Base-by-base conservation (phyloP, 768 basidiomycete genomes). In the Trichaptum fuscoviolaceum region DNA sequence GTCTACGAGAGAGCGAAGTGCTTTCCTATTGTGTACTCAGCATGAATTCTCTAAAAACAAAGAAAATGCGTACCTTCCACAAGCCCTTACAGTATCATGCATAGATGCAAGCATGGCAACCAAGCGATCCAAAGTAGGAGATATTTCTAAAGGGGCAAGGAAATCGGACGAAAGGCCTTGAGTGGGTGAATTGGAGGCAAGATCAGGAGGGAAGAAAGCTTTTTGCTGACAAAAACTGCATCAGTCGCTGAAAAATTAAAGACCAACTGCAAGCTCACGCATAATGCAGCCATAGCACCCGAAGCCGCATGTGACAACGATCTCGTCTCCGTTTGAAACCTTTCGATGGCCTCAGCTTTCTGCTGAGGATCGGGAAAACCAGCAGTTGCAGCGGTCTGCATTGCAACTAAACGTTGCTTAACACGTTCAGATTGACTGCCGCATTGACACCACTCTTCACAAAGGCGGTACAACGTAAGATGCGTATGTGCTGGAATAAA, bases 371-470 rank as follows among this genome's bases (percentile, higher is more conserved):
- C 85, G n/a, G 81, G 80, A 52, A 82, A 82, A 0, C 83, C 83
- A 10, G 83, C 81, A 1, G 81, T 80, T 3, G 84, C 85, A 18
- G 87, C 84, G 69, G 84, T 85, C 71, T 92, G 87, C 86, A 95
- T 94, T 65, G 84, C 72, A 26, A 85, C 82, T 58, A 89, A 78
- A 62, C 91, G 83, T 64, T 88, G 90, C 74, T 87, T 90, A 52
- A 85, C 84, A n/a, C 79, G 77, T 68, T 94, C 92, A 0, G 86
- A 82, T 70, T 92, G 87, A 34, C 87, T 83, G 6, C 93, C 95
- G 60, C 91, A 81, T 71, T 93, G 88, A 75, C 95, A 96, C 95
- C 95, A 97, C 71, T 95, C 93, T 75, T 96, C 93, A 70, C 93
- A 95, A 52, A 94, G 79, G 35, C 89, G 86, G 76, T 92, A 96